Conservation (phyloP, 257 asterid genomes). For the Scutellaria galericulata region DNA sequence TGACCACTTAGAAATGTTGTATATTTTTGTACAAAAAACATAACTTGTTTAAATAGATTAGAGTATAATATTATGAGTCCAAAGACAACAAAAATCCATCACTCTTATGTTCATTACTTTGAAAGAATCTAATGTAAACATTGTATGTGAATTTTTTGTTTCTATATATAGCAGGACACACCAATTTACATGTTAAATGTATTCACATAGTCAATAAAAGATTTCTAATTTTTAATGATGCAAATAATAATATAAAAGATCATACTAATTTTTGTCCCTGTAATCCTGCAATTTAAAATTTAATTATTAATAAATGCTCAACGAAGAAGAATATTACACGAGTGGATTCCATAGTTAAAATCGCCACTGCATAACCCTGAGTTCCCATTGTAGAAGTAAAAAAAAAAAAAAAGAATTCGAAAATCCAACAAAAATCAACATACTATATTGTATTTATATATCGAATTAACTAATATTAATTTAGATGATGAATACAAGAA, state of each 20-base stretch:
- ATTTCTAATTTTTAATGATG: too few species aligned
- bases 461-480: background rate
- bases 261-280: background rate
- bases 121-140: too few species aligned
- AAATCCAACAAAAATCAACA: constrained; percentile 9
- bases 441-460: background rate
- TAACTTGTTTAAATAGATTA: too few species aligned
- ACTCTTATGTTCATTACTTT: too few species aligned
- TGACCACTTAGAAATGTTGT: too few species aligned
- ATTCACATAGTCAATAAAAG: too few species aligned
- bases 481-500: constrained; percentile 45
- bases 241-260: too few species aligned
- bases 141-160: too few species aligned
- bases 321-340: constrained; percentile 26
- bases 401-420: constrained; percentile 5
- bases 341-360: constrained; percentile 38
- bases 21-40: too few species aligned
- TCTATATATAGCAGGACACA: background rate
- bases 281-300: background rate
- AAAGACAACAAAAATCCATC: too few species aligned
- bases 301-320: background rate
- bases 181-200: background rate
- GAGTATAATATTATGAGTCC: too few species aligned
- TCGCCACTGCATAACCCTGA: constrained; percentile 36
- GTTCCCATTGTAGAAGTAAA: constrained; percentile 1